Evolutionary conservation across 2,329 filamentous ascomycete species (phyloP), one percentile per base, ranked within the genome.

Genomic region (Coleophoma crateriformis): DNA sequence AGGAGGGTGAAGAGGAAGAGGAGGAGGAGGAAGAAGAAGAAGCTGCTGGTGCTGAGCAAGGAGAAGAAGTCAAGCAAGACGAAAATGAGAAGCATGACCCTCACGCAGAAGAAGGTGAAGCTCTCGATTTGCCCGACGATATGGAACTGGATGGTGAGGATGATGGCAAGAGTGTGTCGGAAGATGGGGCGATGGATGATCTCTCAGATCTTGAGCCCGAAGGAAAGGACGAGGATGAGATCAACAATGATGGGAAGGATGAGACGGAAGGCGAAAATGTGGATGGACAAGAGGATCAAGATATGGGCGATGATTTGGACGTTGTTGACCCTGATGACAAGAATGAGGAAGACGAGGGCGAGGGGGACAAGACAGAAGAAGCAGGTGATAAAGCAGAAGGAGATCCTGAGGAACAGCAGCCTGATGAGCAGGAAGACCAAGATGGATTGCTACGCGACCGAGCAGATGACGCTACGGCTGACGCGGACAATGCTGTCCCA

Each of bases 71-170:
- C 19, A 62, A 63, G 51, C 69, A 72, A 45, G 69, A 83, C 51
- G 80, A 87, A 47, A 73, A 72, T 47, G 82, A 87, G 64, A 75
- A 80, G 52, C 77, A 81, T 52, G 84, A 89, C 65, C 78, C 82
- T 6, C 77, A 86, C 65, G 73, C 81, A 12, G 77, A 85, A 54
- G 81, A 88, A 61, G 80, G 84, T 56, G 77, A 87, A 47, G 79
- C 78, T 6, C 72, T 88, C 39, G 85, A 88, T 47, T 69, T 88
- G 33, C 85, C 85, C 1, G 85, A 88, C 22, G 83, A 88, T 55
- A 79, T 89, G 67, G 77, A 87, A 52, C 75, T 88, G 52, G 84
- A 87, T 62, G 82, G 80, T 3, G 71, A 81, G 46, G 75, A 77
- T n/a, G 70, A 75, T 37, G 68, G 22, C 74, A 76, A 12, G 74